These are phyloP conservation scores for Tetradesmus obliquus DNA, from an alignment of 139 green algal genomes.

Conservation along the genomic window DNA sequence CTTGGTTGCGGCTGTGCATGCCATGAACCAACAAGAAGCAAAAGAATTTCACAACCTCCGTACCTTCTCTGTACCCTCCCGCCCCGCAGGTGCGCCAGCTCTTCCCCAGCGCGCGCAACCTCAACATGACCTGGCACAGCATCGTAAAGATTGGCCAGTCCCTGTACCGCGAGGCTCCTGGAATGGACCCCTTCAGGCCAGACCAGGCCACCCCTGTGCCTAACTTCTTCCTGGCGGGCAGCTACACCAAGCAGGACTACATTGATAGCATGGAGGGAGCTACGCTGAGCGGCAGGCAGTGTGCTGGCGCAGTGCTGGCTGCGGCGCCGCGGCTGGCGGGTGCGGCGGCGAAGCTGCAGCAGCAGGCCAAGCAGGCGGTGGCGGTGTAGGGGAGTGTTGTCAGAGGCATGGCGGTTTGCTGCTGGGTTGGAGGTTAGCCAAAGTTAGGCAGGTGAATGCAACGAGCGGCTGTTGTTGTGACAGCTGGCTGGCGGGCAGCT, in stretches of 20 bases:
- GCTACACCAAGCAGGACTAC: slow-evolving; percentile 98
- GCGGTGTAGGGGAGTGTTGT: background rate
- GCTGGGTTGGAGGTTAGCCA: background rate
- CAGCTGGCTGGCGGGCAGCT: background rate
- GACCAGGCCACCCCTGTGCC: slow-evolving; percentile 90
- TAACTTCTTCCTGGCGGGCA: slow-evolving; percentile 97
- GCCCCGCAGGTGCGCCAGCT: slow-evolving; percentile 79
- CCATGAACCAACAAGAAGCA: no score
- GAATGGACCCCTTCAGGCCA: slow-evolving; percentile 91
- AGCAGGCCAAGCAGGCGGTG: slow-evolving; percentile 24
- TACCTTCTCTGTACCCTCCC: no score
- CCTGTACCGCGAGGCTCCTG: slow-evolving; percentile 81
- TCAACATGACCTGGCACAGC: slow-evolving; percentile 85
- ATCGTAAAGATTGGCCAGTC: slow-evolving; percentile 97
- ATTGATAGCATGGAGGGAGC: slow-evolving; percentile 99
- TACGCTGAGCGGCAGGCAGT: slow-evolving; percentile 85
- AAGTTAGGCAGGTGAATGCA: background rate
- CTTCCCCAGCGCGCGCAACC: slow-evolving; percentile 86
- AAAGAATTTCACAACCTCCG: no score
- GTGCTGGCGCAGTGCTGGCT: slow-evolving; percentile 35
- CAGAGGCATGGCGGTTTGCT: background rate
- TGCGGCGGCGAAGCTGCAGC: slow-evolving; percentile 30
- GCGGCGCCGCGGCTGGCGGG: slow-evolving; percentile 6
- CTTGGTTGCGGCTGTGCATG: background rate
- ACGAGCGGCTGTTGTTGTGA: background rate